These are phyloP conservation scores for Mediolabrus comicus DNA, from an alignment of 108 stramenopile species.

Conservation along the genomic window DNA sequence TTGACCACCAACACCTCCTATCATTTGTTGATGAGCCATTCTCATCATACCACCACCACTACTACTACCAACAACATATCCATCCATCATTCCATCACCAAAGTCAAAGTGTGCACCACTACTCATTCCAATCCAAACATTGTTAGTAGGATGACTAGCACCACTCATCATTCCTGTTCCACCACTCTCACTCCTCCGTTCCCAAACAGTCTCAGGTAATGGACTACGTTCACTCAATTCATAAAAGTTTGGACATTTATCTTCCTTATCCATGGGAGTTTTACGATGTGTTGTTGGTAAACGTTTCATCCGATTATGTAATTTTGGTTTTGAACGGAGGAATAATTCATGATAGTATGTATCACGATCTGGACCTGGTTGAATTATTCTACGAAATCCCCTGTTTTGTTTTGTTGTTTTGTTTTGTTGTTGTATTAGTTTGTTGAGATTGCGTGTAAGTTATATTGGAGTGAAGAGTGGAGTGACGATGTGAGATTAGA, in stretches of 20 bases:
- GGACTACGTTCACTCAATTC: constrained; percentile 42
- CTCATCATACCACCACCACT: neutral
- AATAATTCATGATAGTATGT: constrained; percentile 48
- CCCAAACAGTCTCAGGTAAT: constrained; percentile 22
- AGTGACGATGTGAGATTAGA: neutral
- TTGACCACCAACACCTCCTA: neutral
- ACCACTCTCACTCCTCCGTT: neutral
- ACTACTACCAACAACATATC: no score
- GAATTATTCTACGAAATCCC: constrained; percentile 24
- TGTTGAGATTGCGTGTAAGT: neutral
- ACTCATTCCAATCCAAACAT: neutral
- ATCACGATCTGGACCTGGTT: constrained; percentile 27
- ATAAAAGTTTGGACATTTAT: constrained; percentile 53
- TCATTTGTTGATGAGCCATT: neutral
- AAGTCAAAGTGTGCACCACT: no score
- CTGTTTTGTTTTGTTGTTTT: no score
- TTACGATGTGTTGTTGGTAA: constrained; percentile 65
- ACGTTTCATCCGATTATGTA: constrained; percentile 12
- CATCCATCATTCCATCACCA: neutral
- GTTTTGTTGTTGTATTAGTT: no score
- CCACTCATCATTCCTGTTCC: neutral
- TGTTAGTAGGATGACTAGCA: no score
- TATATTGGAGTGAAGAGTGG: neutral
- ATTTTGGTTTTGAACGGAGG: constrained; percentile 30
- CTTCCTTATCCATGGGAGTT: constrained; percentile 44